These are phyloP conservation scores for Phytomonas sp. DNA, from an alignment of 208 protist species.

Conservation along the genomic window DNA sequence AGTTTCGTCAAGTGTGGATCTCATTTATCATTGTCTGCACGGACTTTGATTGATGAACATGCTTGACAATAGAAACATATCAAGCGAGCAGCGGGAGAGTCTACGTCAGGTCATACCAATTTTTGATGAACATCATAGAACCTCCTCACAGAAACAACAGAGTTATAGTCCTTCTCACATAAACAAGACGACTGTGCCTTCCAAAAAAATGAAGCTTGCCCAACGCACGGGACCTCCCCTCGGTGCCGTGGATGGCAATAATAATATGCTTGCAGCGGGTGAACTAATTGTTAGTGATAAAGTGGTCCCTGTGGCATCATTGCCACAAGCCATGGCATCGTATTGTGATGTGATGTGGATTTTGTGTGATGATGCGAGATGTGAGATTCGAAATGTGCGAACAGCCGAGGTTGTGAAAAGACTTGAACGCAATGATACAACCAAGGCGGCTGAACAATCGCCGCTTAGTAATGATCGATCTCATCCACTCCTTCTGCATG, in stretches of 20 bases:
- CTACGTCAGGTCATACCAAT: background rate
- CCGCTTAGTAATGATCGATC: background rate
- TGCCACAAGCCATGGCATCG: conserved; percentile 37
- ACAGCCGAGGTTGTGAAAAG: conserved; percentile 40
- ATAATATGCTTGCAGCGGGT: conserved; percentile 13
- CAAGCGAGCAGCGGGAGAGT: background rate
- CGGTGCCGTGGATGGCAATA: background rate
- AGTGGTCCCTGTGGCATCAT: conserved; percentile 30
- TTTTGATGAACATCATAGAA: background rate
- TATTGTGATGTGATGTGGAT: conserved; percentile 66
- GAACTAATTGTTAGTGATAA: conserved; percentile 56
- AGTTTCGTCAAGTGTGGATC: background rate
- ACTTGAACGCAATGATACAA: background rate
- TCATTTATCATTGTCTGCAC: background rate
- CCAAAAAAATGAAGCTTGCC: background rate
- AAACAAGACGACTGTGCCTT: background rate
- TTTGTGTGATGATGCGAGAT: conserved; percentile 34
- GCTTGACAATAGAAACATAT: background rate
- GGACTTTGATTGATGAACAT: background rate
- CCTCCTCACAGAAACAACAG: background rate
- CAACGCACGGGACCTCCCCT: background rate
- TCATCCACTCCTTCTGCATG: background rate
- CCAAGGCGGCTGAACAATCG: background rate
- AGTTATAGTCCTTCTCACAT: background rate
- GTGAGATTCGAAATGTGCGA: conserved; percentile 60